These are phyloP conservation scores for Podila epicladia DNA, from an alignment of 192 early-diverging fungal species.

Conservation along the genomic window DNA sequence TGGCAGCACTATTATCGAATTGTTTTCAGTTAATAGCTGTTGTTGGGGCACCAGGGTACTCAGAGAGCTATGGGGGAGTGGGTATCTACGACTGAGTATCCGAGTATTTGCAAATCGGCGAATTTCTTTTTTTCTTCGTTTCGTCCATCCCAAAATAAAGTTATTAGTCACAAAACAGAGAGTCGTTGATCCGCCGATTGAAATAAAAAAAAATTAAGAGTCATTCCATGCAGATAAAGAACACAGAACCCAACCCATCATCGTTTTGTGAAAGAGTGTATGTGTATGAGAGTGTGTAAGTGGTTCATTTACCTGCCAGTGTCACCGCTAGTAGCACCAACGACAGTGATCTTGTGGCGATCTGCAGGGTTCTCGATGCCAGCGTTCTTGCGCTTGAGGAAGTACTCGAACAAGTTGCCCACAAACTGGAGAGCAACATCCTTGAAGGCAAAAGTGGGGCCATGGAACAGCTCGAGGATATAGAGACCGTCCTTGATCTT, in stretches of 20 bases:
- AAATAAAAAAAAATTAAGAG: slow-evolving; percentile 11
- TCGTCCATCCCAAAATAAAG: slow-evolving; percentile 5
- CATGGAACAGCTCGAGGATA: slow-evolving; percentile 95
- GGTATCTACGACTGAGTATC: neutral
- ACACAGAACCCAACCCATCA: neutral
- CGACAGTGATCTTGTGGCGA: slow-evolving; percentile 79
- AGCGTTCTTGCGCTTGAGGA: slow-evolving; percentile 81
- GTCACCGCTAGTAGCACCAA: slow-evolving; percentile 97
- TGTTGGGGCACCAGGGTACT: neutral
- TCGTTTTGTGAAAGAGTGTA: neutral
- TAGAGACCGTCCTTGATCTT: slow-evolving; percentile 71
- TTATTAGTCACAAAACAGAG: slow-evolving; percentile 3
- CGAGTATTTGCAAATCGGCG: neutral
- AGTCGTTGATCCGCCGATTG: slow-evolving; percentile 4
- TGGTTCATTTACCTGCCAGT: slow-evolving; percentile 74
- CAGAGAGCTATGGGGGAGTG: neutral
- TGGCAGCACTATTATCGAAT: slow-evolving; percentile 80
- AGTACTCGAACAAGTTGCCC: slow-evolving; percentile 98
- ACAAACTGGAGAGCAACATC: slow-evolving; percentile 97
- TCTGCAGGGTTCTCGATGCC: slow-evolving; percentile 57
- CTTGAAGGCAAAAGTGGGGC: slow-evolving; percentile 98
- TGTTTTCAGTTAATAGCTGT: neutral
- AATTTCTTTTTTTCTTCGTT: slow-evolving; percentile 14
- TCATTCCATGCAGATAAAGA: slow-evolving; percentile 6
- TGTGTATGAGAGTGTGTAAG: neutral